phyloP scores from a whole-genome alignment of 2,329 filamentous ascomycete genomes.

The Colletotrichum sp. region DNA sequence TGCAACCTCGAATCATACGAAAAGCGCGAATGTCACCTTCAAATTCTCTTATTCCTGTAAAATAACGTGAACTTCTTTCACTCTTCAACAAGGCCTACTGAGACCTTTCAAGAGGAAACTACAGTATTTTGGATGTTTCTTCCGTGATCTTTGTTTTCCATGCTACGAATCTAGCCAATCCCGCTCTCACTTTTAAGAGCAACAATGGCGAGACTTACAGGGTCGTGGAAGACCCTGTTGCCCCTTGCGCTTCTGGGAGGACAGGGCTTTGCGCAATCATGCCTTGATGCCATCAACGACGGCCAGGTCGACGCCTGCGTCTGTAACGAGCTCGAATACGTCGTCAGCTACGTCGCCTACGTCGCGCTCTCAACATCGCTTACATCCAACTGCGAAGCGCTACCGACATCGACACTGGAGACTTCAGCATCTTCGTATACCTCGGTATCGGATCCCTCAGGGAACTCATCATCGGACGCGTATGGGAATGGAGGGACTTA shows the following conservation, averaged over 20 bases:
- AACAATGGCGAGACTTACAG: neutral
- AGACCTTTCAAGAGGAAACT: neutral
- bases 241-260: constrained; percentile 1
- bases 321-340: constrained; percentile 9
- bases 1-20: neutral
- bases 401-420: neutral
- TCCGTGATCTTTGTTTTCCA: neutral
- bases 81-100: neutral
- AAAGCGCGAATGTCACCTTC: neutral
- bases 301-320: constrained; percentile 4
- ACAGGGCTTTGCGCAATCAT: neutral
- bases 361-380: constrained; percentile 9
- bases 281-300: constrained; percentile 10
- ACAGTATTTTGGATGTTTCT: neutral
- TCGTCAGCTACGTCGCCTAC: constrained; percentile 16
- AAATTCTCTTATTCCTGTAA: neutral
- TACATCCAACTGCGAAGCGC: constrained; percentile 5
- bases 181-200: neutral
- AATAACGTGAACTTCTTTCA: neutral
- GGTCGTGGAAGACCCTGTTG: neutral
- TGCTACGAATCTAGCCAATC: neutral
- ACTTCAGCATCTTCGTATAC: neutral
- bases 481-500: neutral
- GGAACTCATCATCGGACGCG: neutral
- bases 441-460: neutral